These are phyloP conservation scores for Pseudonectria foliicola DNA, from an alignment of 2,329 filamentous ascomycete genomes.

Conservation along the genomic window DNA sequence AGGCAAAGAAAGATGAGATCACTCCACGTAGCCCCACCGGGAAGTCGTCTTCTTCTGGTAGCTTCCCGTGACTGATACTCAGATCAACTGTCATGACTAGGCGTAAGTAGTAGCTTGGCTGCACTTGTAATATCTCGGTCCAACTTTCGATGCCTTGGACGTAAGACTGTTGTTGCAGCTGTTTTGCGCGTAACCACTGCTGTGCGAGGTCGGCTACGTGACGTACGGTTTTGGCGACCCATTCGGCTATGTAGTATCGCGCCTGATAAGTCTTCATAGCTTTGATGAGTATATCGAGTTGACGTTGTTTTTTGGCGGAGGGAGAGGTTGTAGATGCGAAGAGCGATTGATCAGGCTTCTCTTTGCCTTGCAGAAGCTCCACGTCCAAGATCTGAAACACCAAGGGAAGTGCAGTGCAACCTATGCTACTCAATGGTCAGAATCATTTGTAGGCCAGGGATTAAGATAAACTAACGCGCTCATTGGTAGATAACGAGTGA, in stretches of 20 bases:
- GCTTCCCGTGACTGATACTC: constrained; percentile 17
- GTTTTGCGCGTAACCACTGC: constrained; percentile 3
- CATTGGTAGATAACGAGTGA: constrained; percentile 18
- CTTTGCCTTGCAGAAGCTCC: constrained; percentile 10
- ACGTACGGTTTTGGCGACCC: constrained; percentile 14
- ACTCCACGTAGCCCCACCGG: constrained; percentile 7
- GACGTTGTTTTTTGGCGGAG: constrained; percentile 11
- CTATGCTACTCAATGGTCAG: constrained; percentile 8
- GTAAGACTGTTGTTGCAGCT: not conserved
- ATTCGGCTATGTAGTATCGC: constrained; percentile 18
- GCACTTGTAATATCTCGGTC: constrained; percentile 12
- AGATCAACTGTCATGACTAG: constrained; percentile 17
- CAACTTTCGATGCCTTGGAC: constrained; percentile 6
- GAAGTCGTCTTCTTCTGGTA: constrained; percentile 19
- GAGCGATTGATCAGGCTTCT: not conserved
- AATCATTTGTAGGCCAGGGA: rapidly evolving
- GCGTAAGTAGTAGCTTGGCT: constrained; percentile 13
- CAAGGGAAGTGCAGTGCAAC: constrained; percentile 15
- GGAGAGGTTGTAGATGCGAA: not conserved
- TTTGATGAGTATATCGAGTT: constrained; percentile 13
- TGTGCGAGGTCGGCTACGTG: constrained; percentile 14
- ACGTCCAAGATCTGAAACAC: constrained; percentile 18
- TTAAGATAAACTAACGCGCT: constrained; percentile 12
- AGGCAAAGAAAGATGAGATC: no score
- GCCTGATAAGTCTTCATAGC: constrained; percentile 17